These are phyloP conservation scores for Termitomyces sp. DNA, from an alignment of 768 basidiomycete species.

Conservation along the genomic window DNA sequence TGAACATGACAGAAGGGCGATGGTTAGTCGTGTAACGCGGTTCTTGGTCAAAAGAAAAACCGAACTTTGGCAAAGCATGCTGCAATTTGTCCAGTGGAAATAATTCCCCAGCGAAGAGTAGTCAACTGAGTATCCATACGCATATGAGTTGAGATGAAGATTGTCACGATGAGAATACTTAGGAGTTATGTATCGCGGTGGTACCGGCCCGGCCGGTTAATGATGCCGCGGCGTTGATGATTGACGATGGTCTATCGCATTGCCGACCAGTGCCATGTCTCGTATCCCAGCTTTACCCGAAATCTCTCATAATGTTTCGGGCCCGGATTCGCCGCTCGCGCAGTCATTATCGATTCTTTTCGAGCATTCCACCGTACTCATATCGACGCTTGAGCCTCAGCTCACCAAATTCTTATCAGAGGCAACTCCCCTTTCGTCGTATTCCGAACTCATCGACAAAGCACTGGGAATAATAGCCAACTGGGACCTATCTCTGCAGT, in stretches of 20 bases:
- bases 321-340: slow-evolving; percentile 33
- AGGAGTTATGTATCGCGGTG: neutral
- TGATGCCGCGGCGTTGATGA: neutral
- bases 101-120: slow-evolving; percentile 78
- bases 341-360: slow-evolving; percentile 24
- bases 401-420: slow-evolving; percentile 31
- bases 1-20: slow-evolving; percentile 31
- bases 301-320: slow-evolving; percentile 28
- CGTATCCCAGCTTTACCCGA: slow-evolving; percentile 31
- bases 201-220: neutral
- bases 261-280: slow-evolving; percentile 2
- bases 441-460: slow-evolving; percentile 52
- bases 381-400: slow-evolving; percentile 45
- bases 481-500: slow-evolving; percentile 51
- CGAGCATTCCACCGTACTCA: slow-evolving; percentile 58
- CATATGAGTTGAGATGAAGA: too few species aligned
- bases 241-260: neutral
- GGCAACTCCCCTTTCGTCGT: slow-evolving; percentile 30
- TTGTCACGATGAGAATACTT: too few species aligned
- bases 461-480: slow-evolving; percentile 44
- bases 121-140: slow-evolving; percentile 34
- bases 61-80: slow-evolving; percentile 61
- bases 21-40: too few species aligned
- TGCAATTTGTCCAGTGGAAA: slow-evolving; percentile 79
- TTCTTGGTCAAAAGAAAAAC: neutral